These are phyloP conservation scores for Quercus engelmannii DNA, from an alignment of 306 rosid genomes.

Conservation along the genomic window DNA sequence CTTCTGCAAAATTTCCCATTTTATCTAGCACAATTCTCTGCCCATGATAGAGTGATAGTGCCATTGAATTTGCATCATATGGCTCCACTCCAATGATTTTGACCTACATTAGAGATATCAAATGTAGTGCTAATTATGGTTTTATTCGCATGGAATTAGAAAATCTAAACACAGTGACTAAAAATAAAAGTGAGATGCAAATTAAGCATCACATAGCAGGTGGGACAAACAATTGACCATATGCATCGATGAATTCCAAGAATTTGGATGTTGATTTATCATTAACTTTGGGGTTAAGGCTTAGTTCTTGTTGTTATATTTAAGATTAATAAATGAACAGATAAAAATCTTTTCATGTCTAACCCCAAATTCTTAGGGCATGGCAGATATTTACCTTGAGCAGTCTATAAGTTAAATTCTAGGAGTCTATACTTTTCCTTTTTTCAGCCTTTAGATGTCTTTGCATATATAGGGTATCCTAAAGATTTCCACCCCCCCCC, in stretches of 20 bases:
- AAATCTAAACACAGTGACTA: neutral
- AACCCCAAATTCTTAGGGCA: neutral
- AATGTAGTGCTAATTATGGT: neutral
- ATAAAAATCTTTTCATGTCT: neutral
- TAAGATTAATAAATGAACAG: too few species aligned
- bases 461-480: neutral
- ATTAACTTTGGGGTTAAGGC: too few species aligned
- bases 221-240: neutral
- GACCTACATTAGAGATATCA: constrained; percentile 26
- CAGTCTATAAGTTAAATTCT: neutral
- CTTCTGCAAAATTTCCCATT: constrained; percentile 56
- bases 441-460: neutral
- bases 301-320: too few species aligned
- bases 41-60: constrained; percentile 46
- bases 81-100: constrained; percentile 66
- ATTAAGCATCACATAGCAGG: neutral
- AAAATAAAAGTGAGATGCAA: neutral
- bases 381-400: neutral
- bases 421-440: neutral
- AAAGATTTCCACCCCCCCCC: too few species aligned
- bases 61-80: constrained; percentile 56
- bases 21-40: constrained; percentile 43
- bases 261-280: neutral
- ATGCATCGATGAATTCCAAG: neutral
- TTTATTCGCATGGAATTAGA: neutral